Conservation (phyloP, 2,329 filamentous ascomycete species). For the Penicillium thymicola region DNA sequence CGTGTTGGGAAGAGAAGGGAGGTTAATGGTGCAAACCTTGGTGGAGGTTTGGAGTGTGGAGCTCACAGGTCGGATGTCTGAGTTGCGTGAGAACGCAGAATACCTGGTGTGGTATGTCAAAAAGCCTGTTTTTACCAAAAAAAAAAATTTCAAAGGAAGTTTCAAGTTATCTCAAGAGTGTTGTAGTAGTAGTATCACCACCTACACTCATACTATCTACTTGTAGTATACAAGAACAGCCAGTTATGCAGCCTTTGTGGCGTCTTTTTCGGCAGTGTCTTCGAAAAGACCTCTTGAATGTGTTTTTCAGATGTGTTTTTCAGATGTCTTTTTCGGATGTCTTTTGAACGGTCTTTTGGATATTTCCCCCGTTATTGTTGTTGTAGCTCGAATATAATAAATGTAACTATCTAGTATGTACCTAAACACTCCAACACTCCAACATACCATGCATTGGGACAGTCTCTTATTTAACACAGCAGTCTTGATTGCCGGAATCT, state of each 20-base stretch:
- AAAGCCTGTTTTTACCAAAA: constrained; percentile 27
- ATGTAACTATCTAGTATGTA: no score
- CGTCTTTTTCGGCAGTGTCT: no score
- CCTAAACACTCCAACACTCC: not conserved
- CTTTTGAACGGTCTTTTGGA: no score
- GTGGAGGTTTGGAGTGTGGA: not conserved
- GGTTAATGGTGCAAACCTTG: not conserved
- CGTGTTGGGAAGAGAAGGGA: not conserved
- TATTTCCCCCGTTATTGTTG: no score
- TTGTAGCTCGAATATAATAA: no score
- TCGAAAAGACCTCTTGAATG: no score
- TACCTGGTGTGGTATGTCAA: constrained; percentile 13
- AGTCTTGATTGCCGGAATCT: constrained; percentile 43
- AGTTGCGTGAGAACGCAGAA: constrained; percentile 1
- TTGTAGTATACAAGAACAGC: no score
- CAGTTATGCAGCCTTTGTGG: no score
- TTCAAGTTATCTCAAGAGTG: constrained; percentile 6
- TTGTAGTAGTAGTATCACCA: not conserved
- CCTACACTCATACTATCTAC: not conserved
- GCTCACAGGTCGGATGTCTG: not conserved
- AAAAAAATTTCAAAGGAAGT: constrained; percentile 27
- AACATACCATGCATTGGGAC: constrained; percentile 16
- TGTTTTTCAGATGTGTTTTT: no score
- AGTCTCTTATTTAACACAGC: constrained; percentile 38
- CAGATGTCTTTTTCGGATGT: no score